Base-by-base conservation (phyloP, 2,329 filamentous ascomycete genomes). In the Dendryphion nanum region DNA sequence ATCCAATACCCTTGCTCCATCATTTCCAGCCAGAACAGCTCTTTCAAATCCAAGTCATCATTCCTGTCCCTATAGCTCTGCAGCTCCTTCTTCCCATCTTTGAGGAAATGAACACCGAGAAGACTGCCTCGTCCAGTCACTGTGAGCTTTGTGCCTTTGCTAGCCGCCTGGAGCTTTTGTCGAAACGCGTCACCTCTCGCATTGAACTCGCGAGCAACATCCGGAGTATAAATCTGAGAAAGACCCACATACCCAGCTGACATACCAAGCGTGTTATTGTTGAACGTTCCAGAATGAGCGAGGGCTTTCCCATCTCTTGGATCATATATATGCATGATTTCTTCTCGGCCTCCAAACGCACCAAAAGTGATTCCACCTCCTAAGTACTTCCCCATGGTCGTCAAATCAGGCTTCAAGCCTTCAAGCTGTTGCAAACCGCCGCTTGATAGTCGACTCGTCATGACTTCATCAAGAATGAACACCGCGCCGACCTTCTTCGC, bases 311-410 rank as follows among this genome's bases (percentile, higher is more conserved):
- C 41, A 1, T 59, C 53, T 8, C 71, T 56, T 7, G 77, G 77
- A 48, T 80, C 75, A 49, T 77, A 83, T 5, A 76, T 54, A 0
- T 61, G 59, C 78, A 86, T 83, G 43, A 85, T 71, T 4, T 78
- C 73, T 26, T 55, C 55, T 17, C 71, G 68, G 0, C 83, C 83
- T 1, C 83, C 82, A 51, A 87, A 85, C 0, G 78, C 81, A 2
- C 82, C 83, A 52, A 85, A 83, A 0, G 78, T 72, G 50, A 85
- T 72, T 0, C 82, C 83, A 3, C 82, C 83, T 5, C 82, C 83
- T 2, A 85, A 64, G 50, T 77, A 85, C 53, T 86, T 86, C 0
- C 83, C 83, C 28, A 85, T 60, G 0, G 80, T 82, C 30, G 75
- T 79, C 5, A 87, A 35, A 38, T 58, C 55, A 1, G 51, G 51